Evolutionary conservation across 75 land plant genomes (phyloP), one percentile per base, ranked within the genome.

Genomic region (Pinus taeda): DNA sequence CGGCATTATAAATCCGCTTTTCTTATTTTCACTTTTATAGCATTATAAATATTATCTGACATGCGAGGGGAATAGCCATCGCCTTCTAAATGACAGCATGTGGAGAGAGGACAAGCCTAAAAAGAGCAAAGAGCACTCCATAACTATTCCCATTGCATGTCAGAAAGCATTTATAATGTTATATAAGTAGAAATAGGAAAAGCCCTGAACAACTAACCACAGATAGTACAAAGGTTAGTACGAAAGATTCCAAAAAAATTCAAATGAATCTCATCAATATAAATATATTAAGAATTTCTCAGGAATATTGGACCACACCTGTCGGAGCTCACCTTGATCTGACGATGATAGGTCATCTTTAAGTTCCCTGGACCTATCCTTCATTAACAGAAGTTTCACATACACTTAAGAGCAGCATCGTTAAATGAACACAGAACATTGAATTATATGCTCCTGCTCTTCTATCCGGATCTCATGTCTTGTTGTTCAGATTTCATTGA

Each of bases 211-310:
- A 86, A 92, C 60, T 85, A 97, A 65, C 91, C 92, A 71, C 85
- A 87, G 60, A 84, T 91, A 21, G 81, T 96, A 60, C 88, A 84
- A 63, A 85, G 80, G 57, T 84, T 92, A 62, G 86, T 90, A 78
- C 94, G 99, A 97, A 90, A 90, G 59, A 81, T 92, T 95, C 99
- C 17, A 80, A 84, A 56, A 97, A 94, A 73, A 90, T 96, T 71
- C 84, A 81, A 77, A 85, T 85, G 69, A 92, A 84, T 73, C 87
- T 64, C 77, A 86, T n/a, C 95, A 96, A 78, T 84, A 86, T 79
- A 85, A 87, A 62, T 92, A 88, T 82, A 88, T 92, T 74, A 90
- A 92, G 77, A 85, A 85, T 56, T 96, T 90, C 83, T 82, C 92
- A 11, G 83, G 87, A 17, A 81, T 86, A 77, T 49, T 94, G 87